phyloP scores from a whole-genome alignment of 805 yeast species.

The Yarrowia keelungensis region DNA sequence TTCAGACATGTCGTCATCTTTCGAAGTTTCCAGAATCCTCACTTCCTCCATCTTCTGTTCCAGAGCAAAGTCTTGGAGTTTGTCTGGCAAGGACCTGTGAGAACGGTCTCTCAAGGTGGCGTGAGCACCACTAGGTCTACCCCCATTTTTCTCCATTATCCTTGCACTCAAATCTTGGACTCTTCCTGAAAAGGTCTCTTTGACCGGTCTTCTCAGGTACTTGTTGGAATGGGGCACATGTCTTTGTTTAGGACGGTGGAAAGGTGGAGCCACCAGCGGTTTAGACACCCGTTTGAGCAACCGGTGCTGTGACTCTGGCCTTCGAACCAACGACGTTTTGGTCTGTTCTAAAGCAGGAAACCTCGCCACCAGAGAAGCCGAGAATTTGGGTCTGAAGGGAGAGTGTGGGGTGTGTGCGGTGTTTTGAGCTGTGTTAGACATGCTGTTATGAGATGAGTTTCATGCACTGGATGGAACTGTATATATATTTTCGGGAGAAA shows the following conservation, averaged over 20 bases:
- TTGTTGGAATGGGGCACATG: conserved; percentile 14
- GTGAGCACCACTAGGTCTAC: too few species aligned
- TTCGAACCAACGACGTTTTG: not conserved
- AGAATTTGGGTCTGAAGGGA: conserved; percentile 16
- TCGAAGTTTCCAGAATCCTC: too few species aligned
- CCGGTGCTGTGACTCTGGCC: conserved; percentile 3
- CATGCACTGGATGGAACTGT: too few species aligned
- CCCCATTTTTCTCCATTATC: not conserved
- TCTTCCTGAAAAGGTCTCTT: conserved; percentile 11
- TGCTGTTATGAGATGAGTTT: too few species aligned
- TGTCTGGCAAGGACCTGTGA: not conserved
- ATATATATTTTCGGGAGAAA: too few species aligned
- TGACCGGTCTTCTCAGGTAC: not conserved
- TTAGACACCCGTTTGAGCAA: conserved; percentile 10
- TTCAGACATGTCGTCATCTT: not conserved
- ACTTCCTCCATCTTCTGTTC: not conserved
- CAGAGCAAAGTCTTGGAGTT: conserved; percentile 4
- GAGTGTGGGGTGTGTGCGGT: not conserved
- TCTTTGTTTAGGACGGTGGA: not conserved
- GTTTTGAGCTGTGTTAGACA: not conserved
- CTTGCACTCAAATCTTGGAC: conserved; percentile 4
- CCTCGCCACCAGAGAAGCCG: conserved; percentile 17
- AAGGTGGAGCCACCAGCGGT: not conserved
- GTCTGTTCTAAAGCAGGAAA: conserved; percentile 15
- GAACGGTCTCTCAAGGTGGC: too few species aligned